A percentile compares a stretch with the other conserved stretches of the same genome.
Evolutionary conservation across 371 early-diverging fungal species (phyloP).

Genomic region (Syncephalis plumigaleata): DNA sequence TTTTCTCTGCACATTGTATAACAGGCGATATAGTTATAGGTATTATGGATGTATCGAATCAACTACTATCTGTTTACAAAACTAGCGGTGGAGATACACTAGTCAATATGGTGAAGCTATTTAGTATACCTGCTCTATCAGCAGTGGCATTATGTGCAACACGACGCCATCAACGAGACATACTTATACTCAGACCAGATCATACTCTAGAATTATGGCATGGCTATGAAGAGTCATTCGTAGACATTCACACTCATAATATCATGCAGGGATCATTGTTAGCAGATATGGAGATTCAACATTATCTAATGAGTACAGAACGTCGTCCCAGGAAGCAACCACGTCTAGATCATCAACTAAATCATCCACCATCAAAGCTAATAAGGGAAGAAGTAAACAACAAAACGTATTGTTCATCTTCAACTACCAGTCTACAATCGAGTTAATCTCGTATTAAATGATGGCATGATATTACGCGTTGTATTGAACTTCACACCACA

Average conservation of each 20-base stretch:
- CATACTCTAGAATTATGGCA: slow-evolving; percentile 16
- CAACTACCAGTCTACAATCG: slow-evolving; percentile 24
- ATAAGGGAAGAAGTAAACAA: too few species aligned
- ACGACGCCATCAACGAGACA: slow-evolving; percentile 14
- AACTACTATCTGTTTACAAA: too few species aligned
- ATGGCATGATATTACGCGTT: slow-evolving; percentile 14
- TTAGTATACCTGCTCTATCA: slow-evolving; percentile 13
- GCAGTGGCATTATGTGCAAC: slow-evolving; percentile 25
- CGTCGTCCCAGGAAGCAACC: too few species aligned
- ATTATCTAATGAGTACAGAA: too few species aligned
- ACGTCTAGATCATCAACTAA: too few species aligned
- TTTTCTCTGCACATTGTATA: too few species aligned
- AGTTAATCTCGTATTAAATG: slow-evolving; percentile 15
- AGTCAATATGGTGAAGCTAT: too few species aligned
- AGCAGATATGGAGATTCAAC: too few species aligned
- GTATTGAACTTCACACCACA: slow-evolving; percentile 15
- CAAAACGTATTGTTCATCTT: slow-evolving; percentile 8
- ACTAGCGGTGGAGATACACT: too few species aligned
- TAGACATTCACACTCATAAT: not conserved
- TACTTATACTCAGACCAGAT: slow-evolving; percentile 13
- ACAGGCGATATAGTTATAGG: too few species aligned
- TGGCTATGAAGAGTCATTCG: slow-evolving; percentile 10
- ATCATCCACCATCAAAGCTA: too few species aligned
- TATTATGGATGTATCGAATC: not conserved
- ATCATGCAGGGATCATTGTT: too few species aligned